Percentiles rank a stretch among this genome's conserved stretches.
phyloP scores from a whole-genome alignment of 1,284 basidiomycete genomes.

The Tilletia indica region DNA sequence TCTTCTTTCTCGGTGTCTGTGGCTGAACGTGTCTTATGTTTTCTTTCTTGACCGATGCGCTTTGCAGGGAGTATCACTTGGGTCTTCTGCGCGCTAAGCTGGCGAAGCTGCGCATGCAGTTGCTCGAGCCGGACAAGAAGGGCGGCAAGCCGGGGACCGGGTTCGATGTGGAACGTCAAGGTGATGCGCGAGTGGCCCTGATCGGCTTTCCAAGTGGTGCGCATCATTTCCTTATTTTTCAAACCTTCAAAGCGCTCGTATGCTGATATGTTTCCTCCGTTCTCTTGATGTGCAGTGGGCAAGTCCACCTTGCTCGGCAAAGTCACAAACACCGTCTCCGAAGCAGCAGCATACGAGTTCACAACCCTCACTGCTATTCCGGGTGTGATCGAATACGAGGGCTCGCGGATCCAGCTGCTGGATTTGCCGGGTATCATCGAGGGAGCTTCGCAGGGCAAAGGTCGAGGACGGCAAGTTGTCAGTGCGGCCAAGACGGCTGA shows the following conservation, averaged over 20 bases:
- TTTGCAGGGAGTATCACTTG: slow-evolving; percentile 39
- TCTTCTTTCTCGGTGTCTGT: neutral
- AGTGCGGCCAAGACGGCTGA: slow-evolving; percentile 81
- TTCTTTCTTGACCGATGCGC: neutral
- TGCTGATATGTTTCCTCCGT: slow-evolving; percentile 66
- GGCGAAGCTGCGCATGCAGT: slow-evolving; percentile 49
- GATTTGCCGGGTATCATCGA: slow-evolving; percentile 98
- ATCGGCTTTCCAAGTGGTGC: slow-evolving; percentile 62
- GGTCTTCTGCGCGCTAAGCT: slow-evolving; percentile 51
- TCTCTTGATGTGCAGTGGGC: slow-evolving; percentile 69
- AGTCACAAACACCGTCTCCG: slow-evolving; percentile 83
- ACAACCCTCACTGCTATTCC: slow-evolving; percentile 72
- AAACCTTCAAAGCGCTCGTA: neutral
- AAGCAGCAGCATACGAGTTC: slow-evolving; percentile 91
- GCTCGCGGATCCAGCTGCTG: slow-evolving; percentile 57
- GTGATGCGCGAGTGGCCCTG: slow-evolving; percentile 67
- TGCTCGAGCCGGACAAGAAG: slow-evolving; percentile 49
- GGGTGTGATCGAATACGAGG: slow-evolving; percentile 60
- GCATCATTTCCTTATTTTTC: neutral
- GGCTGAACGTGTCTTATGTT: neutral
- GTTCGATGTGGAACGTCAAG: slow-evolving; percentile 53
- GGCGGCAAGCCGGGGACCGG: slow-evolving; percentile 45
- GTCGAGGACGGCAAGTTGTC: slow-evolving; percentile 92
- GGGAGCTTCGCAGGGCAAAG: slow-evolving; percentile 76
- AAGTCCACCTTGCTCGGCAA: slow-evolving; percentile 88